phyloP scores from a whole-genome alignment of 2,329 filamentous ascomycete species.

The Canariomyces notabilis region DNA sequence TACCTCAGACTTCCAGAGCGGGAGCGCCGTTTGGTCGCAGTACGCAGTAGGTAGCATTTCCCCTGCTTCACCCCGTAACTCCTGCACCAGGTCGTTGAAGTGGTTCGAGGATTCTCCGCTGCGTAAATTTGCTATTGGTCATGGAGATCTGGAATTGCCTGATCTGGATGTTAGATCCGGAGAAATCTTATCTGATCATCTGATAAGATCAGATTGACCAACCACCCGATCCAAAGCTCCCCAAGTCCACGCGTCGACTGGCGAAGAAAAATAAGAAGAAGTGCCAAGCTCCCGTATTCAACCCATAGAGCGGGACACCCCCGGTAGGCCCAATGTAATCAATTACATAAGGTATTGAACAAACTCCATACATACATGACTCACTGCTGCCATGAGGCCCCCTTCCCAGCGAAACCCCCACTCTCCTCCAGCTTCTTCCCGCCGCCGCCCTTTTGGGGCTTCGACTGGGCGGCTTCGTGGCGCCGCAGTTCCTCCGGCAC shows the following conservation, averaged over 20 bases:
- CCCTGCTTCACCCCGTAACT: not conserved
- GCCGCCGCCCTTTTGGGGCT: constrained; percentile 29
- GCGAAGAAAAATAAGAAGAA: too few species aligned
- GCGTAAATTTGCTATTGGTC: not conserved
- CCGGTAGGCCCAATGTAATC: too few species aligned
- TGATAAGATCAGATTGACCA: too few species aligned
- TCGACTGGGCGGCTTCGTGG: constrained; percentile 45
- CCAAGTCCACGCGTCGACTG: too few species aligned
- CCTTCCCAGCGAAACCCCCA: constrained; percentile 26
- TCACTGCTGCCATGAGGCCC: constrained; percentile 21
- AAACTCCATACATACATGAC: not conserved
- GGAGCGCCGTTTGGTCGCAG: not conserved
- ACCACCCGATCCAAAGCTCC: too few species aligned
- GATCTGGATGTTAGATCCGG: not conserved
- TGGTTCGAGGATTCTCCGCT: not conserved
- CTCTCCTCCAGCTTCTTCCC: constrained; percentile 29
- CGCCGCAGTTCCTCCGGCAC: constrained; percentile 87
- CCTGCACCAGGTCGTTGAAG: not conserved
- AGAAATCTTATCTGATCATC: not conserved
- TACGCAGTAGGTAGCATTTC: not conserved
- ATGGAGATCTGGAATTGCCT: not conserved
- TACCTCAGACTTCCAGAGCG: not conserved
- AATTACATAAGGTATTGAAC: not conserved
- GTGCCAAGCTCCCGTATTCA: too few species aligned
- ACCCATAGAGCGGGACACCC: too few species aligned